Evolutionary conservation across 2,329 filamentous ascomycete species (phyloP).

Genomic region (Aureobasidium subglaciale): DNA sequence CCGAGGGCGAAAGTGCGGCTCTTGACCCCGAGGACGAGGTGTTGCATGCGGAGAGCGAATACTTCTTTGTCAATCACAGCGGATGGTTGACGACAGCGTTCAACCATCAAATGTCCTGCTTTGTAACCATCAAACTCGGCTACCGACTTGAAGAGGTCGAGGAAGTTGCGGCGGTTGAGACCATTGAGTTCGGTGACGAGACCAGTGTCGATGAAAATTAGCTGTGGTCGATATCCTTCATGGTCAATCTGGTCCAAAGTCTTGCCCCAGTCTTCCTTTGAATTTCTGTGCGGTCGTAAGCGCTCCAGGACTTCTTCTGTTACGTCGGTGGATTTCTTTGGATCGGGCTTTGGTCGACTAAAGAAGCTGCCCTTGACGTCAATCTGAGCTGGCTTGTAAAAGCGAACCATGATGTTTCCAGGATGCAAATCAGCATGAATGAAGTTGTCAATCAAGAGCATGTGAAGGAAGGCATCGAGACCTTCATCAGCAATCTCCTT

Average conservation of each 20-base stretch:
- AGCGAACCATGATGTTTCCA: conserved; percentile 98
- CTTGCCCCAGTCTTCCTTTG: conserved; percentile 58
- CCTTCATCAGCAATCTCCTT: conserved; percentile 92
- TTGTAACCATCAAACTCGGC: conserved; percentile 97
- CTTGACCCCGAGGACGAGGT: conserved; percentile 87
- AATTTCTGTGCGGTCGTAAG: conserved; percentile 65
- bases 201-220: conserved; percentile 96
- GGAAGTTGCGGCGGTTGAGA: conserved; percentile 79
- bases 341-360: conserved; percentile 24
- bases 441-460: conserved; percentile 96
- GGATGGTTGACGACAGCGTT: conserved; percentile 85
- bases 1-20: conserved; percentile 83
- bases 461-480: conserved; percentile 88
- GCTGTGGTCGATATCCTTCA: conserved; percentile 85
- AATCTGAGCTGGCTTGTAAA: conserved; percentile 75
- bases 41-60: conserved; percentile 94
- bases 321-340: conserved; percentile 58
- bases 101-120: conserved; percentile 90
- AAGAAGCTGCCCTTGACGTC: conserved; percentile 42
- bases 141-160: conserved; percentile 90
- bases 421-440: conserved; percentile 94
- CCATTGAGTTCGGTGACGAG: conserved; percentile 89
- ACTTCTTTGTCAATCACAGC: conserved; percentile 83
- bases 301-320: conserved; percentile 81
- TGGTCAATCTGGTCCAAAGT: conserved; percentile 70